Conservation (phyloP, 305 asterid species). For the Salvia sclarea region DNA sequence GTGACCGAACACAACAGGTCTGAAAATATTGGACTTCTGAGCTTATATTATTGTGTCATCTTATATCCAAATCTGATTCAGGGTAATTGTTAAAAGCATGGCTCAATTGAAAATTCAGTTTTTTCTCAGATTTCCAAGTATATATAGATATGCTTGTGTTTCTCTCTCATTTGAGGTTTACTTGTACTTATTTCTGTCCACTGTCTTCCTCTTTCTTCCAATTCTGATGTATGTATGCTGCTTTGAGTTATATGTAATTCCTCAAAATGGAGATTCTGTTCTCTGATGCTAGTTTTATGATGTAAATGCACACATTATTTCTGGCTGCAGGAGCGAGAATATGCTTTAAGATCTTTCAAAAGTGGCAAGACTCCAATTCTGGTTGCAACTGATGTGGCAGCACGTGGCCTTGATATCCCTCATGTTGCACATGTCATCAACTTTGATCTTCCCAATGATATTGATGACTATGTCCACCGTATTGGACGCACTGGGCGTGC, state of each 20-base stretch:
- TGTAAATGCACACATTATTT: constrained; percentile 9
- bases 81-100: not conserved
- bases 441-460: constrained; percentile 90
- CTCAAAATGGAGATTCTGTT: not conserved
- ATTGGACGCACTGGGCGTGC: constrained; percentile 96
- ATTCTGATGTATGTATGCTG: not conserved
- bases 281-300: not conserved
- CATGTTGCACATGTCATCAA: constrained; percentile 93
- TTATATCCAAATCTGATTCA: not conserved
- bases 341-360: constrained; percentile 83
- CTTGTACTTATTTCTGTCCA: not conserved
- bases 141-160: not conserved
- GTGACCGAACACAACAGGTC: constrained; percentile 92
- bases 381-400: no score
- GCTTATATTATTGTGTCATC: not conserved
- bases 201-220: not conserved
- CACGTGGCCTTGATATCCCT: constrained; percentile 94
- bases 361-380: constrained; percentile 81
- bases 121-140: not conserved
- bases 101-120: not conserved
- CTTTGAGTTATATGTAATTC: not conserved
- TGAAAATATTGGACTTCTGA: constrained; percentile 20
- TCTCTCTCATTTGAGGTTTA: constrained; percentile 1
- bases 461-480: no score
- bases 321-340: constrained; percentile 74